Base-by-base conservation (phyloP, 345 rosid genomes). In the Euphorbia pulcherrima region DNA sequence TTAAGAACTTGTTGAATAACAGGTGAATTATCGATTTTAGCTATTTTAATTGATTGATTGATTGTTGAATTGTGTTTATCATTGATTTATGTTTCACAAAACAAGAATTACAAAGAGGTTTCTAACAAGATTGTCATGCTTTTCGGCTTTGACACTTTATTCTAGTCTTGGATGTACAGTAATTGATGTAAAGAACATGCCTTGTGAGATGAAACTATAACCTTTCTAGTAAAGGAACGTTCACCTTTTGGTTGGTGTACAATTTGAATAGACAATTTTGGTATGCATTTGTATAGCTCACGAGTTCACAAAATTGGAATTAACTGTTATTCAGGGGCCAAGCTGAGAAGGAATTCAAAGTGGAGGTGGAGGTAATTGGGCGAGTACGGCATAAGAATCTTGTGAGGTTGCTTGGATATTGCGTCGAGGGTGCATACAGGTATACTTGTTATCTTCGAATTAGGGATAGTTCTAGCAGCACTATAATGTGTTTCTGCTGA, bases 391-490 rank as follows among this genome's bases (percentile, higher is more conserved):
- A 93, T 82, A 93, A 93, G 84, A 90, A 93, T 79, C 92, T 93
- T 33, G 96, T 90, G 28, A 79, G 94, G 77, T 81, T 90, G 80
- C 87, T 86, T 60, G 98, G 97, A 37, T 93, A 88, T 51, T 93
- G 98, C 62, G 97, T 84, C 39, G 98, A 93, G 86, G 97, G 98
- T 68, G 94, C 97, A 55, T 90, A 89, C 80, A 87, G 97, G 98
- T 90, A 78, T 33, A 14, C 30, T 4, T 47, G 21, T 71, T 47
- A 39, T 60, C 57, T 58, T 70, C 61, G 29, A 17, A 12, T 11
- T 24, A 28, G 6, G 23, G 14, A 57, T 41, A 59, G 50, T 30
- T 60, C 24, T 16, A 16, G 67, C 54, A 39, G 64, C 26, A 70
- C 44, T 60, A 27, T 60, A 37, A 16, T n/a, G 39, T 21, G 35